Percentiles rank a stretch among this genome's conserved stretches.
phyloP scores from a whole-genome alignment of 352 stramenopile species.

The Globisporangium parvum region DNA sequence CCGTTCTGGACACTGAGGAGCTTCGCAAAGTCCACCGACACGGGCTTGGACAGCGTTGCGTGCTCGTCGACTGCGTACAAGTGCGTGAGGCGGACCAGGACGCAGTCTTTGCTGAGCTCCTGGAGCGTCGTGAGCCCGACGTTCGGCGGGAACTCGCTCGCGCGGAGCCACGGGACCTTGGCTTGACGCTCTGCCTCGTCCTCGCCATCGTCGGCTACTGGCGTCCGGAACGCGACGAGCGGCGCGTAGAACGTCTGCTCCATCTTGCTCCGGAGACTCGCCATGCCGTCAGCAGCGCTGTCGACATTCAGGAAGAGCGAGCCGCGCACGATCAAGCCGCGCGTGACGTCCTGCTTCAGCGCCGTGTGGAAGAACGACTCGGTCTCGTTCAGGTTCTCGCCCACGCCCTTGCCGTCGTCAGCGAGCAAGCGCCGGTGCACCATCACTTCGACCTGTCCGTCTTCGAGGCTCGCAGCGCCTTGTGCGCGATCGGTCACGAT shows the following conservation, averaged over 20 bases:
- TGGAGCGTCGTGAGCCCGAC: conserved; percentile 91
- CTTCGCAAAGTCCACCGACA: conserved; percentile 63
- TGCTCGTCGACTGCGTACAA: conserved; percentile 90
- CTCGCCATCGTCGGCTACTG: conserved; percentile 18
- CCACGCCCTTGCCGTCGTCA: conserved; percentile 93
- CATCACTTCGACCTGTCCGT: conserved; percentile 97
- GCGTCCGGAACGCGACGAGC: conserved; percentile 48
- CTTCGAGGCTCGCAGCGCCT: conserved; percentile 85
- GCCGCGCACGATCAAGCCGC: conserved; percentile 61
- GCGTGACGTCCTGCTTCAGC: conserved; percentile 47
- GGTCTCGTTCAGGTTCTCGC: conserved; percentile 90
- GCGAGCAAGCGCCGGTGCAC: conserved; percentile 91
- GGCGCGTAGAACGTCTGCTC: conserved; percentile 63
- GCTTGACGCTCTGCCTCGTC: conserved; percentile 7
- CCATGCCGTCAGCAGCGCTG: conserved; percentile 43
- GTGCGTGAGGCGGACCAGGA: conserved; percentile 92
- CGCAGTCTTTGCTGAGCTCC: conserved; percentile 59
- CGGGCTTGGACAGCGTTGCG: conserved; percentile 62
- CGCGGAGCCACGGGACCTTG: conserved; percentile 59
- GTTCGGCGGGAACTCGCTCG: conserved; percentile 85
- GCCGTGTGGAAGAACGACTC: conserved; percentile 74
- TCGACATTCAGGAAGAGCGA: conserved; percentile 71
- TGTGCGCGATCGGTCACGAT: conserved; percentile 92
- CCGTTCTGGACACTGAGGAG: conserved; percentile 48
- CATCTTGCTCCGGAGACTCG: conserved; percentile 52